Evolutionary conservation across 129 eudicot genomes (phyloP).

Genomic region (Sambucus nigra): DNA sequence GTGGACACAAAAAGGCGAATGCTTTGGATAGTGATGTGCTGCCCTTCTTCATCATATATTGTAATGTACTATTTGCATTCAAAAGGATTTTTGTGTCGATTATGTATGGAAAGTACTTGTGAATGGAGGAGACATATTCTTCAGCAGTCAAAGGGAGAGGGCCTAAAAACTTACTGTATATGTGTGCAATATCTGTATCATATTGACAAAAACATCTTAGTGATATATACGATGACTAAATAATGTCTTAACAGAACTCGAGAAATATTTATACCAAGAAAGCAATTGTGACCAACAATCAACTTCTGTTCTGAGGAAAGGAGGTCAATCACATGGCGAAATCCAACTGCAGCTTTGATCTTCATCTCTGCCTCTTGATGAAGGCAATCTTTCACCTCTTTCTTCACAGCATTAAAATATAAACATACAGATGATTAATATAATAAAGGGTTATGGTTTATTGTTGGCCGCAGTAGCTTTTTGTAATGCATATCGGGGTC

Average conservation of each 20-base stretch:
- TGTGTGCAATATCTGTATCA: conserved; percentile 75
- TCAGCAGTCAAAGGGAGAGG: conserved; percentile 74
- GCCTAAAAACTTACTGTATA: conserved; percentile 76
- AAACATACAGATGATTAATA: neutral
- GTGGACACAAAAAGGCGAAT: conserved; percentile 66
- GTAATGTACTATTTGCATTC: conserved; percentile 34
- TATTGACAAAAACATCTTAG: conserved; percentile 7
- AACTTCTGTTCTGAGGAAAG: conserved; percentile 75
- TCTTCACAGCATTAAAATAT: conserved; percentile 30
- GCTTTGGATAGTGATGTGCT: conserved; percentile 82
- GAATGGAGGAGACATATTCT: conserved; percentile 46
- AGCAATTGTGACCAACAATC: conserved; percentile 94
- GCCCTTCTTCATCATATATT: conserved; percentile 41
- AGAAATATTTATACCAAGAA: conserved; percentile 52
- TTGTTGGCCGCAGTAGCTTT: no score
- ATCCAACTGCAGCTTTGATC: conserved; percentile 69
- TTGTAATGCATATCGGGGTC: no score
- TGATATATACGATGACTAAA: neutral
- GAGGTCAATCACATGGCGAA: conserved; percentile 89
- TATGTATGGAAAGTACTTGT: conserved; percentile 55
- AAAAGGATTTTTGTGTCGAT: conserved; percentile 79
- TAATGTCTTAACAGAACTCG: neutral
- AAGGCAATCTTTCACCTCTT: conserved; percentile 47
- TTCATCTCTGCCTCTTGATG: conserved; percentile 45
- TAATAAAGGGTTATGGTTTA: no score